A percentile compares a stretch with the other conserved stretches of the same genome.
phyloP scores from a whole-genome alignment of 176 grass and related monocot species.

The bread wheat (Triticum aestivum) region IWGSC_CS_RefSeq_v2.1 NC_057807.1:681649372-681649871 shows the following conservation, averaged over 20 bases:
- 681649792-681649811: constrained; percentile 15
- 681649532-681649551: not conserved
- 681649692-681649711: not conserved
- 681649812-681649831: constrained; percentile 56
- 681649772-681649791: not conserved
- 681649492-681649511: not conserved
- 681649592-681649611: not conserved
- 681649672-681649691: not conserved
- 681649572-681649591: not conserved
- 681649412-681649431: constrained; percentile 16
- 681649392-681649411: not conserved
- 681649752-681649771: constrained; percentile 73
- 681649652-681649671: not conserved
- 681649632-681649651: constrained; percentile 5
- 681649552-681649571: not conserved
- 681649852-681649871: constrained; percentile 40
- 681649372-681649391: constrained; percentile 13
- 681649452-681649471: not conserved
- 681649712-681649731: constrained; percentile 34
- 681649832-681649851: constrained; percentile 81
- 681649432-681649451: constrained; percentile 13
- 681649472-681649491: constrained; percentile 2
- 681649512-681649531: not conserved
- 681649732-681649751: constrained; percentile 86
- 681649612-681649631: not conserved